Evolutionary conservation across 1,284 basidiomycete species (phyloP).

Genomic region (Fomitopsis betulina): DNA sequence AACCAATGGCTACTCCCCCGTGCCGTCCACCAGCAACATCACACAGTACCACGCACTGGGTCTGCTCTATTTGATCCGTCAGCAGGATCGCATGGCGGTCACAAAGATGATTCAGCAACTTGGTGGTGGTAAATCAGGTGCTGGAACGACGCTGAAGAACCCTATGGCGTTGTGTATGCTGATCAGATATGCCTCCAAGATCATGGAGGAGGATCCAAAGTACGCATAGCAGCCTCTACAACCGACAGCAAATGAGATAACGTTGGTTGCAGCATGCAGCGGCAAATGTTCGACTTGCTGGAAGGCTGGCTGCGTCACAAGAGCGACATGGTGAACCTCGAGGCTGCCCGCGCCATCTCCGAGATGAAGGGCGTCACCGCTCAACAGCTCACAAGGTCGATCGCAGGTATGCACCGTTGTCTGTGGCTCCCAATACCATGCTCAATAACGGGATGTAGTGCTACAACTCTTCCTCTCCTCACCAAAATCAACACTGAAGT

Average conservation of each 20-base stretch:
- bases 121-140: slow-evolving; percentile 82
- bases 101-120: slow-evolving; percentile 99
- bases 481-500: slow-evolving; percentile 92
- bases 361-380: slow-evolving; percentile 86
- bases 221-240: slow-evolving; percentile 33
- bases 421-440: not conserved
- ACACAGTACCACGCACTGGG: slow-evolving; percentile 98
- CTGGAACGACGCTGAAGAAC: slow-evolving; percentile 84
- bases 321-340: slow-evolving; percentile 99
- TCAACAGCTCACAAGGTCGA: slow-evolving; percentile 80
- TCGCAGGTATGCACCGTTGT: slow-evolving; percentile 62
- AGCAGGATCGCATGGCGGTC: slow-evolving; percentile 98
- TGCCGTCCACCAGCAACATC: slow-evolving; percentile 87
- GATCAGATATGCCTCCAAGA: slow-evolving; percentile 94
- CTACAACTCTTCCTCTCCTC: slow-evolving; percentile 92
- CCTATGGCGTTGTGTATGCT: slow-evolving; percentile 99
- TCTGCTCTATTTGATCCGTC: slow-evolving; percentile 90
- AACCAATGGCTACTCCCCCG: slow-evolving; percentile 66
- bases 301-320: slow-evolving; percentile 98
- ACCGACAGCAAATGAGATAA: not conserved
- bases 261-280: slow-evolving; percentile 66
- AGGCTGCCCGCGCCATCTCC: slow-evolving; percentile 96
- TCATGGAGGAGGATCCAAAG: slow-evolving; percentile 99
- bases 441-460: slow-evolving; percentile 41
- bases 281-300: slow-evolving; percentile 90